These are phyloP conservation scores for Phytophthora sojae DNA, from an alignment of 352 stramenopile species.

Conservation along the genomic window DNA sequence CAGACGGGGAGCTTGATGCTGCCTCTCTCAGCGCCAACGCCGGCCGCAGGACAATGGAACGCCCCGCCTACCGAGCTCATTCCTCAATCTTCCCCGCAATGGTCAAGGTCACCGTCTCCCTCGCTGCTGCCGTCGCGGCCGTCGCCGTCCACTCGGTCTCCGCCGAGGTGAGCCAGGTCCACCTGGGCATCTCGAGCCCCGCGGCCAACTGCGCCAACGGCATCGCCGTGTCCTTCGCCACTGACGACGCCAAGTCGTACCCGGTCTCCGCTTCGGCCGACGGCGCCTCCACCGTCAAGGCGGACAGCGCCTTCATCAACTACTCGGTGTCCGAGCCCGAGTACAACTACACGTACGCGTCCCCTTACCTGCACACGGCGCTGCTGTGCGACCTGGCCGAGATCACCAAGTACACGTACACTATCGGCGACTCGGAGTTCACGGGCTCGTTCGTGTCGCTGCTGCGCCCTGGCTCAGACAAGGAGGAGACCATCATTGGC, in stretches of 20 bases:
- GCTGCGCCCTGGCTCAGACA: slow-evolving; percentile 37
- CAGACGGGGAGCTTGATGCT: slow-evolving; percentile 21
- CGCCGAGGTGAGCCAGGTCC: slow-evolving; percentile 55
- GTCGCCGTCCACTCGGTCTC: slow-evolving; percentile 31
- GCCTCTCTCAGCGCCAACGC: slow-evolving; percentile 7
- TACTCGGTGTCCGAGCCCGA: slow-evolving; percentile 47
- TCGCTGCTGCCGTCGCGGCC: slow-evolving; percentile 18
- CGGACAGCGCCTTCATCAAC: slow-evolving; percentile 41
- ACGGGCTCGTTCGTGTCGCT: slow-evolving; percentile 42
- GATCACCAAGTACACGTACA: slow-evolving; percentile 59
- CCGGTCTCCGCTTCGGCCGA: slow-evolving; percentile 37
- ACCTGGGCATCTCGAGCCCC: slow-evolving; percentile 45
- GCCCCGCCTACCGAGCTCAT: slow-evolving; percentile 17
- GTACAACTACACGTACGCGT: slow-evolving; percentile 63
- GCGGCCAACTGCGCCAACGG: slow-evolving; percentile 45
- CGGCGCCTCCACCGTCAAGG: slow-evolving; percentile 19
- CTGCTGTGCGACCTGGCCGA: slow-evolving; percentile 49
- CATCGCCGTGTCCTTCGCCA: slow-evolving; percentile 53
- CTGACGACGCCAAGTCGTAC: slow-evolving; percentile 35
- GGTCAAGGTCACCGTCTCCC: slow-evolving; percentile 20
- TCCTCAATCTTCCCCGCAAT: slow-evolving; percentile 36
- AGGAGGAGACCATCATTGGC: slow-evolving; percentile 50
- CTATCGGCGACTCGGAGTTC: slow-evolving; percentile 49
- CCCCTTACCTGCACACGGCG: slow-evolving; percentile 57
- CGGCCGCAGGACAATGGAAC: slow-evolving; percentile 18